A percentile compares a stretch with the other conserved stretches of the same genome.
phyloP scores from a whole-genome alignment of 1,284 basidiomycete genomes.

The Cutaneotrichosporon cyanovorans region DNA sequence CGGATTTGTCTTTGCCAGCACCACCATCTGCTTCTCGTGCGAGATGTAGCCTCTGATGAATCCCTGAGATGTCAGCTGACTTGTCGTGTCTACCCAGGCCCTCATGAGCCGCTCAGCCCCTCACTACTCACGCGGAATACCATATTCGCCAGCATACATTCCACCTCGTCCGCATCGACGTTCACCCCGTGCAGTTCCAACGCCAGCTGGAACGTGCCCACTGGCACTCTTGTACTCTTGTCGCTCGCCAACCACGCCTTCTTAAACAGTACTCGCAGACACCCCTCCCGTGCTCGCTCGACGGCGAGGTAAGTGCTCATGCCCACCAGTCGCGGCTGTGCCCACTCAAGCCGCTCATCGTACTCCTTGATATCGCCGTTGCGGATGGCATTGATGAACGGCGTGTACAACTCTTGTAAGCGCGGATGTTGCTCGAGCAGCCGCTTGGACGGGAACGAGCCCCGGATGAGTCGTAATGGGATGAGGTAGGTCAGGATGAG shows the following conservation, averaged over 20 bases:
- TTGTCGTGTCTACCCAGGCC: too few species aligned
- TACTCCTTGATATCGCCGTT: conserved; percentile 71
- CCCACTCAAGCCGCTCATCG: conserved; percentile 63
- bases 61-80: conserved; percentile 48
- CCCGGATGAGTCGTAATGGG: conserved; percentile 76
- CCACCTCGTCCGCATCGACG: conserved; percentile 66
- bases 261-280: conserved; percentile 75
- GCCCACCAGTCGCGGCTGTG: conserved; percentile 64
- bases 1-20: conserved; percentile 70
- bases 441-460: conserved; percentile 65
- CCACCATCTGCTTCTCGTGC: conserved; percentile 87
- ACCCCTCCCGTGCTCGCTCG: conserved; percentile 80
- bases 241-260: conserved; percentile 74
- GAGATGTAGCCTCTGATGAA: conserved; percentile 93
- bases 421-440: conserved; percentile 65
- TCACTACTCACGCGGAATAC: conserved; percentile 59
- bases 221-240: conserved; percentile 65
- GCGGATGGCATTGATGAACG: conserved; percentile 71
- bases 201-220: conserved; percentile 67
- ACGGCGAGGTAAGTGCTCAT: conserved; percentile 77
- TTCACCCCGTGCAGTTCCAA: conserved; percentile 57
- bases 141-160: conserved; percentile 90
- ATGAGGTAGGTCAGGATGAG: conserved; percentile 85
- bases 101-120: too few species aligned
- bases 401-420: conserved; percentile 65